phyloP scores from a whole-genome alignment of 768 basidiomycete genomes.

The Suillus tomentosus region DNA sequence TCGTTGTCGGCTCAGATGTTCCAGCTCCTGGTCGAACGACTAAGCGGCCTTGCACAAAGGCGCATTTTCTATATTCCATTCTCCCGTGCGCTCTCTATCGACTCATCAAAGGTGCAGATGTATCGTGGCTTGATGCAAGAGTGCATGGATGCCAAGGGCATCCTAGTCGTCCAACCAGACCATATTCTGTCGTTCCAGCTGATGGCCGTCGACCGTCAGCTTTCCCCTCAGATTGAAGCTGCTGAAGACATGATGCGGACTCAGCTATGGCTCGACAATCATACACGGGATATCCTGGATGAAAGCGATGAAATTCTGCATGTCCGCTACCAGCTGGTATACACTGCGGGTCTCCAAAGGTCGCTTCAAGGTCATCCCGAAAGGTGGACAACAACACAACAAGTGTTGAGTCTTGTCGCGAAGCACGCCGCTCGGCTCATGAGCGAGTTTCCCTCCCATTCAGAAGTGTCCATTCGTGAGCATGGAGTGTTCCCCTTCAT shows the following conservation, averaged over 20 bases:
- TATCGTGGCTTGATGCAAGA: constrained; percentile 24
- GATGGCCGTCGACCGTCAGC: constrained; percentile 36
- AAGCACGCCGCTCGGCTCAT: constrained; percentile 19
- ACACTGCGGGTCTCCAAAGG: constrained; percentile 35
- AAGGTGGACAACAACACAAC: constrained; percentile 37
- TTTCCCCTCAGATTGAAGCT: constrained; percentile 10
- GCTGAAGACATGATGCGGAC: constrained; percentile 11
- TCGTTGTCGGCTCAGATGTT: constrained; percentile 32
- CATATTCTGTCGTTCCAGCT: constrained; percentile 34
- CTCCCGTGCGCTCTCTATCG: constrained; percentile 22
- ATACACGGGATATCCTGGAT: constrained; percentile 44
- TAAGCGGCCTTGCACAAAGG: constrained; percentile 28
- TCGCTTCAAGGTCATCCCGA: constrained; percentile 33
- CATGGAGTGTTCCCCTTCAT: constrained; percentile 26
- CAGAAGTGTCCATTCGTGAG: constrained; percentile 21
- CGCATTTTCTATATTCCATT: constrained; percentile 32
- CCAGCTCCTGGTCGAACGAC: constrained; percentile 23
- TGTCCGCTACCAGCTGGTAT: constrained; percentile 39
- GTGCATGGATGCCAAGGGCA: constrained; percentile 24
- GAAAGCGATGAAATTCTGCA: constrained; percentile 46
- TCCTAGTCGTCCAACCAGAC: constrained; percentile 34
- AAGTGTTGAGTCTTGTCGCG: constrained; percentile 30
- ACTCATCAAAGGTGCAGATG: constrained; percentile 15
- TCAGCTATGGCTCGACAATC: constrained; percentile 23
- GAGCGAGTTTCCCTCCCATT: constrained; percentile 9